phyloP scores from a whole-genome alignment of 2,329 filamentous ascomycete species.

The Microcyclospora tardicrescens region DNA sequence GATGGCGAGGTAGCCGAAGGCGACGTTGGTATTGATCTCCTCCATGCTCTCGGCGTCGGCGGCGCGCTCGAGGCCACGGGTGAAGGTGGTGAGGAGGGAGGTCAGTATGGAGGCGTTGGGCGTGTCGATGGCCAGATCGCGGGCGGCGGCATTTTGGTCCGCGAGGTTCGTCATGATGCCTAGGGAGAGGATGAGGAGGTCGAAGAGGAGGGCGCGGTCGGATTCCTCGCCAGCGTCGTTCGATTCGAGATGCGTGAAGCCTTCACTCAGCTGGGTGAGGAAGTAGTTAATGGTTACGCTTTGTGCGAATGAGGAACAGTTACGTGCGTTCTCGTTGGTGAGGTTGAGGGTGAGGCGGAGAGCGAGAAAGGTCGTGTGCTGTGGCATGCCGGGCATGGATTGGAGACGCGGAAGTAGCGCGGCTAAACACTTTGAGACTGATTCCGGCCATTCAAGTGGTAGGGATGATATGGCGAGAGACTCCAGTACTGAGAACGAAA shows the following conservation, averaged over 20 bases:
- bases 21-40: conserved; percentile 67
- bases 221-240: conserved; percentile 30
- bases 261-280: conserved; percentile 11
- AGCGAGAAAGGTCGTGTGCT: conserved; percentile 28
- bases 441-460: conserved; percentile 13
- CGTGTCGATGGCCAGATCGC: conserved; percentile 8
- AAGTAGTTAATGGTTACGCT: conserved; percentile 36
- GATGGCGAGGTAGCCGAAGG: conserved; percentile 74
- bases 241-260: conserved; percentile 17
- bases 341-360: conserved; percentile 70
- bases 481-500: conserved; percentile 32
- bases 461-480: conserved; percentile 16
- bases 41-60: conserved; percentile 51
- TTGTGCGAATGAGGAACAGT: conserved; percentile 55
- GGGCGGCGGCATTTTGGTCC: conserved; percentile 56
- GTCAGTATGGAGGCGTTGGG: conserved; percentile 8
- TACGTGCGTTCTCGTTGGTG: conserved; percentile 63
- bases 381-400: conserved; percentile 1
- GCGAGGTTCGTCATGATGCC: conserved; percentile 80
- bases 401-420: conserved; percentile 8
- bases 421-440: conserved; percentile 9
- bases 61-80: conserved; percentile 14
- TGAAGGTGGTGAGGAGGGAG: conserved; percentile 17
- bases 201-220: conserved; percentile 40
- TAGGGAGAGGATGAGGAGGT: conserved; percentile 63